Conservation (phyloP, 2,329 filamentous ascomycete species). For the Fonsecaea nubica region DNA sequence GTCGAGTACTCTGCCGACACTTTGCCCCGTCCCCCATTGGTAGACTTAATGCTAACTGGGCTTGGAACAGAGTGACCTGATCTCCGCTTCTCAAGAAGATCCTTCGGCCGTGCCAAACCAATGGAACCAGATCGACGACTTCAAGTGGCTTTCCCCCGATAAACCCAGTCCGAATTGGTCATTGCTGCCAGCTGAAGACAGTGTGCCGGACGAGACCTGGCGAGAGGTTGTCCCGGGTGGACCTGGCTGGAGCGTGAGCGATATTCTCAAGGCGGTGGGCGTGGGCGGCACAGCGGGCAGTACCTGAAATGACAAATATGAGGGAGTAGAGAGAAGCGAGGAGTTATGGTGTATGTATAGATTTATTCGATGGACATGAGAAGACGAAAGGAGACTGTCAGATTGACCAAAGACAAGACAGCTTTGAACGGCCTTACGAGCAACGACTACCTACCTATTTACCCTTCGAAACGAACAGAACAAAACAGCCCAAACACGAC, state of each 20-base stretch:
- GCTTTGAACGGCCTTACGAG: background rate
- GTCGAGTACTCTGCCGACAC: background rate
- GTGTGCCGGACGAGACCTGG: conserved; percentile 71
- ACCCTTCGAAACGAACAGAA: background rate
- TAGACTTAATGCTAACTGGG: background rate
- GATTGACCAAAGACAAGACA: background rate
- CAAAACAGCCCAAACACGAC: too few species aligned
- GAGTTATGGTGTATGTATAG: background rate
- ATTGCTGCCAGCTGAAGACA: conserved; percentile 66
- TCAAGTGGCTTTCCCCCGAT: conserved; percentile 86
- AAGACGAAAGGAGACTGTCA: background rate
- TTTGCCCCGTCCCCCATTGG: background rate
- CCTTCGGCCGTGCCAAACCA: conserved; percentile 60
- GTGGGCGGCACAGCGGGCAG: conserved; percentile 5
- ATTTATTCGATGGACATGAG: background rate
- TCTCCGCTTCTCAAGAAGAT: conserved; percentile 38
- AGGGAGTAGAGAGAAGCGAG: background rate
- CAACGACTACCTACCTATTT: background rate
- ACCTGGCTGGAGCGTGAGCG: conserved; percentile 66
- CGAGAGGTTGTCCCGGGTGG: conserved; percentile 69
- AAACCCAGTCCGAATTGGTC: conserved; percentile 86
- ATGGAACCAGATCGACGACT: conserved; percentile 93
- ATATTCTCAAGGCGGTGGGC: conserved; percentile 62
- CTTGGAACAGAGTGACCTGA: conserved; percentile 27
- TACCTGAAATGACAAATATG: background rate